These are phyloP conservation scores for Umbelopsis sp. DNA, from an alignment of 192 early-diverging fungal genomes.

Conservation along the genomic window DNA sequence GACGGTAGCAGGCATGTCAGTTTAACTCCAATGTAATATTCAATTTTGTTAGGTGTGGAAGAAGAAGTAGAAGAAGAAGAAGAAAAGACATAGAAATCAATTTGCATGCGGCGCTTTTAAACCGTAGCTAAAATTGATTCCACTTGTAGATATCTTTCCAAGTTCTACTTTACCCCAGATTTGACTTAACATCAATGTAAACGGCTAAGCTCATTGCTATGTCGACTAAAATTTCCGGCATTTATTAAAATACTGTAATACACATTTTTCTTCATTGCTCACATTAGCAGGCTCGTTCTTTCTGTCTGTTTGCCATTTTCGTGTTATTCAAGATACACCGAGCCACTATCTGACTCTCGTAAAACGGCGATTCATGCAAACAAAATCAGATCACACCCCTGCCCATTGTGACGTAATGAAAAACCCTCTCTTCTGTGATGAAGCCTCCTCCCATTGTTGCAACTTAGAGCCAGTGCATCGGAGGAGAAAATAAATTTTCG, in stretches of 20 bases:
- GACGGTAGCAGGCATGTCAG: conserved; percentile 25
- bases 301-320: background rate
- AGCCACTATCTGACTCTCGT: background rate
- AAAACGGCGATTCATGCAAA: conserved; percentile 1
- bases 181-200: background rate
- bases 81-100: background rate
- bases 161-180: background rate
- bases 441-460: background rate
- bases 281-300: background rate
- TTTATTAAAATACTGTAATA: background rate
- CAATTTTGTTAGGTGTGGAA: background rate
- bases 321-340: background rate
- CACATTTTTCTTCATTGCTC: background rate
- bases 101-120: background rate
- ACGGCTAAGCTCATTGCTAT: background rate
- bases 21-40: background rate
- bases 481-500: background rate
- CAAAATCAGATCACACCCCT: too few species aligned
- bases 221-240: conserved; percentile 1
- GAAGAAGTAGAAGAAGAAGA: too few species aligned
- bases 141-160: background rate
- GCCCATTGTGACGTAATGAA: background rate
- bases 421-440: background rate
- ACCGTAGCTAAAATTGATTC: background rate
- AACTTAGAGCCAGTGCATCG: background rate